phyloP scores from a whole-genome alignment of 768 basidiomycete species.

The Rhodotorula kratochvilovae region DNA sequence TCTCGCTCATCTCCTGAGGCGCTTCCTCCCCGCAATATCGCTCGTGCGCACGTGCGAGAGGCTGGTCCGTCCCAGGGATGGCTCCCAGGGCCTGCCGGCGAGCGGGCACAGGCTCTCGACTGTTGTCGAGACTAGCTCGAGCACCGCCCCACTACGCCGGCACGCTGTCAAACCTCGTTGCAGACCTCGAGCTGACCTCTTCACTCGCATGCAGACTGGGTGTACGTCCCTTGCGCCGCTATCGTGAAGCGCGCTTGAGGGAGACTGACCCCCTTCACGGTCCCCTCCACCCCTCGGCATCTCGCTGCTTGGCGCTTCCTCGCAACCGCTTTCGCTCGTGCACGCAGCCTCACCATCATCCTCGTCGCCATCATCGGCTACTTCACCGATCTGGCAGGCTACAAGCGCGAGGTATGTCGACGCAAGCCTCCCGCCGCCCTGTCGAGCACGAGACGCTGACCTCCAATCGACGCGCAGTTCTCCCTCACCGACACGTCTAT shows the following conservation, averaged over 20 bases:
- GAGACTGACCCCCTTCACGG: too few species aligned
- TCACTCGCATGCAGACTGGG: not conserved
- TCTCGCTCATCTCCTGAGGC: not conserved
- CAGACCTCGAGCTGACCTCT: not conserved
- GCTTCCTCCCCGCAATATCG: too few species aligned
- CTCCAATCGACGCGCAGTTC: conserved; percentile 52
- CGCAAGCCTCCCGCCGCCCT: conserved; percentile 62
- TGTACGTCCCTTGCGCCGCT: not conserved
- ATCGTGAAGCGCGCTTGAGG: too few species aligned
- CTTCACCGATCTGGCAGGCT: conserved; percentile 46
- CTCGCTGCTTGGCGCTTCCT: too few species aligned
- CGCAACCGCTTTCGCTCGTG: too few species aligned
- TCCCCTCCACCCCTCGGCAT: too few species aligned
- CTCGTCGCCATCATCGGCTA: conserved; percentile 24
- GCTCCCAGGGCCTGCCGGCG: too few species aligned
- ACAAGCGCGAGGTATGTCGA: conserved; percentile 66
- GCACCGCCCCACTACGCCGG: not conserved
- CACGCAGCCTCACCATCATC: conserved; percentile 25
- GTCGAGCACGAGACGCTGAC: not conserved
- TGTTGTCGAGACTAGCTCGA: too few species aligned
- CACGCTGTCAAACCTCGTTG: too few species aligned
- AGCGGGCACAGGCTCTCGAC: too few species aligned
- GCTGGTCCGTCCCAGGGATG: too few species aligned
- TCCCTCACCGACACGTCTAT: conserved; percentile 69
- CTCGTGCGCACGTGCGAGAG: too few species aligned